Evolutionary conservation across 2,329 filamentous ascomycete species (phyloP).

Genomic region (Monosporascus ibericus): DNA sequence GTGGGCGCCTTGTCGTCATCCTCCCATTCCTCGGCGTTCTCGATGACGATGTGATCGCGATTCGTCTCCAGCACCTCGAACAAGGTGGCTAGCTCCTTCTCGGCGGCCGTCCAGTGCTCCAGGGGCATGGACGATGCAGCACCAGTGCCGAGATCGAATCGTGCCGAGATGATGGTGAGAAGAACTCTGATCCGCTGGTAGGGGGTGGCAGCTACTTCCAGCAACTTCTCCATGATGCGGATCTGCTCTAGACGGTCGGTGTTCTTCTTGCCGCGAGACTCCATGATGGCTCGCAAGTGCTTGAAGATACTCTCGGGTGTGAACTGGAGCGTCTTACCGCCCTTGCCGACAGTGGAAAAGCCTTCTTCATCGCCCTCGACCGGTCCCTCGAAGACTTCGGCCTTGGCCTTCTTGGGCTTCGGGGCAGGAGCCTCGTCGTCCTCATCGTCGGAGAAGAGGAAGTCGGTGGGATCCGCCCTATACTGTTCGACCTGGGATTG

Average conservation of each 20-base stretch:
- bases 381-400: constrained; percentile 44
- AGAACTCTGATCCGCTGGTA: constrained; percentile 94
- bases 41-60: constrained; percentile 76
- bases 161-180: constrained; percentile 82
- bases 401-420: constrained; percentile 47
- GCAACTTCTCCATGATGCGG: constrained; percentile 91
- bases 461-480: constrained; percentile 53
- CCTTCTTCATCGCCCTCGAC: constrained; percentile 69
- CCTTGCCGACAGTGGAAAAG: constrained; percentile 82
- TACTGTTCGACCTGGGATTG: constrained; percentile 82
- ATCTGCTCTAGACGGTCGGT: constrained; percentile 94
- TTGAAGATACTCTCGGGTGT: constrained; percentile 98
- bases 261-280: constrained; percentile 98
- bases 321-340: constrained; percentile 83
- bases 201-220: constrained; percentile 80
- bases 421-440: constrained; percentile 58
- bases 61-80: constrained; percentile 74
- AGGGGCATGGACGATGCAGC: constrained; percentile 75
- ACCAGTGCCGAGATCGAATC: constrained; percentile 87
- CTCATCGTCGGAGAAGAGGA: constrained; percentile 54
- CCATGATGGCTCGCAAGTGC: constrained; percentile 85
- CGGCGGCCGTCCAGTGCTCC: constrained; percentile 94
- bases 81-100: constrained; percentile 75
- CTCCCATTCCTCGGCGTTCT: constrained; percentile 96
- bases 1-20: constrained; percentile 91